A percentile compares a stretch with the other conserved stretches of the same genome.
Conservation (phyloP, 2,329 filamentous ascomycete genomes). For the Sporothrix dimorphospora region DNA sequence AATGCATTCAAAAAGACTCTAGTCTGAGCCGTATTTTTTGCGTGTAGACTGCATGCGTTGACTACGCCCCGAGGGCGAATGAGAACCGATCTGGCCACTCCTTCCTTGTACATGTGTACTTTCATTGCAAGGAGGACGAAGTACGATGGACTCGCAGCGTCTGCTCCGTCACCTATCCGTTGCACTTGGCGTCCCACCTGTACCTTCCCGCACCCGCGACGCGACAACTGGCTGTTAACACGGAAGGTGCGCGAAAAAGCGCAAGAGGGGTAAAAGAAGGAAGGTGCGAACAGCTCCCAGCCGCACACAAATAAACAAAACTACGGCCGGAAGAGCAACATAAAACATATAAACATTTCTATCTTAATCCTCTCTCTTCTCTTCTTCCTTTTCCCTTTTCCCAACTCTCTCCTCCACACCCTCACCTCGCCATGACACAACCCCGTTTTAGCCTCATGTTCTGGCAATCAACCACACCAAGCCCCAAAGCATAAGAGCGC, state of each 20-base stretch:
- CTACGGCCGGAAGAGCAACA: slow-evolving; percentile 16
- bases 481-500: slow-evolving; percentile 27
- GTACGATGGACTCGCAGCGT: not conserved
- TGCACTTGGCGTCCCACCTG: slow-evolving; percentile 10
- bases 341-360: slow-evolving; percentile 20
- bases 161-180: not conserved
- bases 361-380: not conserved
- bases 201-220: slow-evolving; percentile 23
- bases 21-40: not conserved
- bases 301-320: slow-evolving; percentile 28
- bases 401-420: not conserved
- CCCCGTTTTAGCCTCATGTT: slow-evolving; percentile 18
- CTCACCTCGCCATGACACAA: slow-evolving; percentile 5
- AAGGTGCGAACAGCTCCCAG: slow-evolving; percentile 21
- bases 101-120: not conserved
- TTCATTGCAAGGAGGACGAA: not conserved
- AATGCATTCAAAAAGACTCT: not conserved
- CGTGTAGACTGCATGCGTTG: not conserved
- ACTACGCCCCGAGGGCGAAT: not conserved
- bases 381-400: not conserved
- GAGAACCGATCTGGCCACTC: not conserved
- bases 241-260: slow-evolving; percentile 28
- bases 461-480: slow-evolving; percentile 1
- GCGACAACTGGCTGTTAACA: slow-evolving; percentile 9
- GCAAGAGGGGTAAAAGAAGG: slow-evolving; percentile 15